These are phyloP conservation scores for Ogataea dorogensis DNA, from an alignment of 805 yeast genomes.

Conservation along the genomic window DNA sequence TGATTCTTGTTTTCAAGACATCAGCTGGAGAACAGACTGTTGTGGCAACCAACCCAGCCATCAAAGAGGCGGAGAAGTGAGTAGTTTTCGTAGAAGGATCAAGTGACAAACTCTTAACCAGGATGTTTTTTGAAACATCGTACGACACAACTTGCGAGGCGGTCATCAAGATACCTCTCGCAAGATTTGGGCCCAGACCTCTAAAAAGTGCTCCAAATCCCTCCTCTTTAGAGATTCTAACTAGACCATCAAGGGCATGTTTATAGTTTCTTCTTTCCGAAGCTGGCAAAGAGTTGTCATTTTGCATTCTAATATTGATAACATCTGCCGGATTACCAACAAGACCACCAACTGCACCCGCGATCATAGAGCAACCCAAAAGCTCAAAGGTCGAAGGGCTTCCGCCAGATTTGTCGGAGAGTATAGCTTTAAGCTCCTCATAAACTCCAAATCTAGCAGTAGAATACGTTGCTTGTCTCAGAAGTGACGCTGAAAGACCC, in stretches of 20 bases:
- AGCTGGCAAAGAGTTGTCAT: constrained; percentile 67
- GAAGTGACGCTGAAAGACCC: constrained; percentile 76
- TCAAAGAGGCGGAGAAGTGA: constrained; percentile 72
- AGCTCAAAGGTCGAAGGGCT: constrained; percentile 58
- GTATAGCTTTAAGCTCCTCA: constrained; percentile 65
- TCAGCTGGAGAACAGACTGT: constrained; percentile 93
- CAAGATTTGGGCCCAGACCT: constrained; percentile 75
- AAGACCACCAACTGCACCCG: constrained; percentile 81
- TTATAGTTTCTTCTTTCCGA: constrained; percentile 69
- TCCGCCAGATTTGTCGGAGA: constrained; percentile 39
- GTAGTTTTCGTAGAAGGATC: constrained; percentile 64
- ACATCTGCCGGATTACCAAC: constrained; percentile 89
- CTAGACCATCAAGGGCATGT: constrained; percentile 76
- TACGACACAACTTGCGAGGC: constrained; percentile 89
- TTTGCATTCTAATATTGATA: constrained; percentile 88
- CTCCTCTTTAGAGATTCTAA: constrained; percentile 58
- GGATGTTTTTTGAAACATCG: constrained; percentile 64
- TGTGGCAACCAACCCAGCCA: constrained; percentile 87
- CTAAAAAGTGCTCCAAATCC: constrained; percentile 58
- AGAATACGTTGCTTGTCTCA: constrained; percentile 87
- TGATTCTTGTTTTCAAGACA: constrained; percentile 83
- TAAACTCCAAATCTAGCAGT: constrained; percentile 86
- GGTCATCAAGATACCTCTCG: constrained; percentile 84
- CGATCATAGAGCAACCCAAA: constrained; percentile 77
- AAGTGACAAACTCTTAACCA: constrained; percentile 49